Conservation (phyloP, 1,284 basidiomycete species). For the Anthracocystis setariae region DNA sequence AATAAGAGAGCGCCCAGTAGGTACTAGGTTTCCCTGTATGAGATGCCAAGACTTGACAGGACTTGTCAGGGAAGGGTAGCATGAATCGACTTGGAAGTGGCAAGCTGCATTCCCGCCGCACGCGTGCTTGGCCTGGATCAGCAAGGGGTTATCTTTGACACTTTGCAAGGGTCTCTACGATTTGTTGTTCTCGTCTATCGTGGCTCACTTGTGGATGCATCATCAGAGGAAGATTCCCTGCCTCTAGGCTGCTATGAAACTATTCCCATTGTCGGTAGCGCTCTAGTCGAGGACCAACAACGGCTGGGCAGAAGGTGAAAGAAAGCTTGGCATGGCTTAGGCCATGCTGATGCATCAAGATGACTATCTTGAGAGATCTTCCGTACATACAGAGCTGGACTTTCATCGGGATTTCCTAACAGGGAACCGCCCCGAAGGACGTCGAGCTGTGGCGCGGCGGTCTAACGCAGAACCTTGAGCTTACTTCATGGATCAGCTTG, state of each 20-base stretch:
- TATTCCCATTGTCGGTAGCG: too few species aligned
- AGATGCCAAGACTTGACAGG: constrained; percentile 32
- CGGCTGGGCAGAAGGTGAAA: too few species aligned
- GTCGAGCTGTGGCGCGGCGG: too few species aligned
- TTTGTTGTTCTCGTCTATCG: neutral
- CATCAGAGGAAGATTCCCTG: constrained; percentile 22
- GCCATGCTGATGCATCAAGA: neutral
- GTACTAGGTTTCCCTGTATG: neutral
- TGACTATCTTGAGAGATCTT: too few species aligned
- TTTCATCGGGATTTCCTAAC: too few species aligned
- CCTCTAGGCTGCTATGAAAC: neutral
- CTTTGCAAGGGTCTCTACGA: neutral
- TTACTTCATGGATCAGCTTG: too few species aligned
- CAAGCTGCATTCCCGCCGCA: constrained; percentile 16
- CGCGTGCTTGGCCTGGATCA: constrained; percentile 27
- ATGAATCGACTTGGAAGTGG: too few species aligned
- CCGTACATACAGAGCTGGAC: too few species aligned
- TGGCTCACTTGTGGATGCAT: neutral
- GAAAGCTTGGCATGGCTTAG: neutral
- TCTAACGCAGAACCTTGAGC: too few species aligned
- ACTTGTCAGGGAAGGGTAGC: neutral
- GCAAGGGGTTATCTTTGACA: constrained; percentile 10
- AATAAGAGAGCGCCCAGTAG: constrained; percentile 5
- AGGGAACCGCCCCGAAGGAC: too few species aligned
- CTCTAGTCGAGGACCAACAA: too few species aligned